These are phyloP conservation scores for Diaporthe aspalathi DNA, from an alignment of 2,329 filamentous ascomycete genomes.

Conservation along the genomic window DNA sequence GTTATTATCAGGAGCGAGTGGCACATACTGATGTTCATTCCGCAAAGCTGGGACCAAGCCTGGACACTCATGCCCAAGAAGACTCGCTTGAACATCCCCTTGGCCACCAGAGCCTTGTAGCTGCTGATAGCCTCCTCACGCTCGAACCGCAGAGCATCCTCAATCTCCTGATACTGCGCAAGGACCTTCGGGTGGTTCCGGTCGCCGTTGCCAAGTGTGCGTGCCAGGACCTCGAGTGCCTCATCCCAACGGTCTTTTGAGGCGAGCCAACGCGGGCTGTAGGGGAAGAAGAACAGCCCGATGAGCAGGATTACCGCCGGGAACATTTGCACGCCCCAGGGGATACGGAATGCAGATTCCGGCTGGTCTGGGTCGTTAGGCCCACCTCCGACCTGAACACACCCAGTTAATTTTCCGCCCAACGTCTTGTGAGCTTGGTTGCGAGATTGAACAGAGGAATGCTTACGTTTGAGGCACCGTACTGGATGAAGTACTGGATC, in stretches of 20 bases:
- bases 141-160: slow-evolving; percentile 65
- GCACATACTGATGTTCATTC: slow-evolving; percentile 67
- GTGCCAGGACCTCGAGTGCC: slow-evolving; percentile 67
- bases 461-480: slow-evolving; percentile 63
- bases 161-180: slow-evolving; percentile 72
- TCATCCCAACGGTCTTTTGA: slow-evolving; percentile 75
- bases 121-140: slow-evolving; percentile 62
- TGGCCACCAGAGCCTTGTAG: slow-evolving; percentile 60
- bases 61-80: slow-evolving; percentile 68
- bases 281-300: slow-evolving; percentile 70
- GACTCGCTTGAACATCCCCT: slow-evolving; percentile 66
- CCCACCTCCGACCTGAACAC: slow-evolving; percentile 57
- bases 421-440: background rate
- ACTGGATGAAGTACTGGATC: slow-evolving; percentile 75
- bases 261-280: slow-evolving; percentile 77
- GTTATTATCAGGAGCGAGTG: background rate
- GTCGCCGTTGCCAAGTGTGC: slow-evolving; percentile 68
- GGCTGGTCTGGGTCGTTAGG: slow-evolving; percentile 62
- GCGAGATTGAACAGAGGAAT: too few relatives aligned
- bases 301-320: slow-evolving; percentile 64
- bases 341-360: slow-evolving; percentile 67
- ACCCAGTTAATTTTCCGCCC: background rate
- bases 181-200: slow-evolving; percentile 68
- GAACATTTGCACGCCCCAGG: slow-evolving; percentile 70
- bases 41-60: slow-evolving; percentile 69